phyloP scores from a whole-genome alignment of 805 yeast genomes.

The Yamadazyma sp. region DNA sequence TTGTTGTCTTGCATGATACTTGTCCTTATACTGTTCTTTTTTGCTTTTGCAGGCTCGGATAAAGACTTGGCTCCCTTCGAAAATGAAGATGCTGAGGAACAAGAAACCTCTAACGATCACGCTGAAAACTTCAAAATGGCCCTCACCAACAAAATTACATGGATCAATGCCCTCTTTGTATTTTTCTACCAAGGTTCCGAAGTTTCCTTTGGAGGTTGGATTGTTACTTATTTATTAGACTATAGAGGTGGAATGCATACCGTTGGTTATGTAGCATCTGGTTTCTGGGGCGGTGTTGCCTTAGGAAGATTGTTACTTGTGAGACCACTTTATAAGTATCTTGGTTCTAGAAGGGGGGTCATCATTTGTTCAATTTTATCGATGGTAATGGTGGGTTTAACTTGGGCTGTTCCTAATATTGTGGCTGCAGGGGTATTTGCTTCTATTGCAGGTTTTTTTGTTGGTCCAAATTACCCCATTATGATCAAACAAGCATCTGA shows the following conservation, averaged over 20 bases:
- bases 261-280: constrained; percentile 65
- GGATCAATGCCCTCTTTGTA: constrained; percentile 53
- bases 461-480: constrained; percentile 66
- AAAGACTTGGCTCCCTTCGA: constrained; percentile 43
- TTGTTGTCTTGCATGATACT: constrained; percentile 38
- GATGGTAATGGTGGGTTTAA: constrained; percentile 37
- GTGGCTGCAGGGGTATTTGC: constrained; percentile 48
- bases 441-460: constrained; percentile 54
- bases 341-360: constrained; percentile 49
- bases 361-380: constrained; percentile 34
- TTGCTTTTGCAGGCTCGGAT: constrained; percentile 50
- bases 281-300: constrained; percentile 73
- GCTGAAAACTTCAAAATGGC: constrained; percentile 29
- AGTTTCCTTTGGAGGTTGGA: constrained; percentile 70
- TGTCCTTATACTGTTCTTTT: constrained; percentile 33
- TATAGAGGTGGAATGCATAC: constrained; percentile 48
- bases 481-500: constrained; percentile 45
- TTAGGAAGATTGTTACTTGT: constrained; percentile 58
- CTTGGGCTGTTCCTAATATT: constrained; percentile 50
- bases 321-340: constrained; percentile 30
- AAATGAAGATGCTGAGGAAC: constrained; percentile 14
- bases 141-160: constrained; percentile 33
- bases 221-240: constrained; percentile 58
- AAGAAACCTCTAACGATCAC: background rate
- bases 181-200: constrained; percentile 70